phyloP scores from a whole-genome alignment of 495 filamentous ascomycete species.

The Xylona heveae region DNA sequence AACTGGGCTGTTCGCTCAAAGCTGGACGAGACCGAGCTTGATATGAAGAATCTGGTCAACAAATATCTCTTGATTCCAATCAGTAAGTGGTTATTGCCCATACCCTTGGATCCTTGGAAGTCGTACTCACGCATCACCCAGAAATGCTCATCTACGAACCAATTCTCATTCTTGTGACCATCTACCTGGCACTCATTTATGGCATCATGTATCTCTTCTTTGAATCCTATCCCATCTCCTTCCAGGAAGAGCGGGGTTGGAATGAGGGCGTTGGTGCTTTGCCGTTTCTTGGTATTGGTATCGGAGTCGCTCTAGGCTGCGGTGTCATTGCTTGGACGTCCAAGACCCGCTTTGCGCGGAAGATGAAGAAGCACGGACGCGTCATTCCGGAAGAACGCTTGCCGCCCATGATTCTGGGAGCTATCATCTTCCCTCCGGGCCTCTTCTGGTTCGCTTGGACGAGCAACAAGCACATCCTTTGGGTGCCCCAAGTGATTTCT shows the following conservation, averaged over 20 bases:
- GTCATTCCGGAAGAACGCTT: constrained; percentile 15
- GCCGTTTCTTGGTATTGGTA: constrained; percentile 10
- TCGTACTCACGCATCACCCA: constrained; percentile 1
- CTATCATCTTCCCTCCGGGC: constrained; percentile 11
- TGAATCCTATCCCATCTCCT: constrained; percentile 15
- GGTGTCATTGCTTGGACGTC: constrained; percentile 6
- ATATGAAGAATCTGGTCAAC: neutral
- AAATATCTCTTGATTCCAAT: neutral
- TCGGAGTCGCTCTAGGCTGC: constrained; percentile 4
- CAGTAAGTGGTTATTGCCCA: no score
- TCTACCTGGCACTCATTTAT: constrained; percentile 10
- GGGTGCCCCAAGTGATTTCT: constrained; percentile 13
- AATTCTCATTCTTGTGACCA: constrained; percentile 2
- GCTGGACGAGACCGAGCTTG: neutral
- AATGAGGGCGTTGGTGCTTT: constrained; percentile 11
- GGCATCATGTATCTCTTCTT: constrained; percentile 17
- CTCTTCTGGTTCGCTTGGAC: constrained; percentile 21
- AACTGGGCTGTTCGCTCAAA: constrained; percentile 2
- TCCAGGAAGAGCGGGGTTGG: constrained; percentile 13
- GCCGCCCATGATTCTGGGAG: constrained; percentile 15
- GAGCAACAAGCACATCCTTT: constrained; percentile 8
- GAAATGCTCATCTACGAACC: constrained; percentile 1
- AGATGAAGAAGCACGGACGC: constrained; percentile 6
- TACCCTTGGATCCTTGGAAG: neutral
- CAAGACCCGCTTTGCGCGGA: constrained; percentile 7